These are phyloP conservation scores for Sporothrix inflata DNA, from an alignment of 2,329 filamentous ascomycete genomes.

Conservation along the genomic window DNA sequence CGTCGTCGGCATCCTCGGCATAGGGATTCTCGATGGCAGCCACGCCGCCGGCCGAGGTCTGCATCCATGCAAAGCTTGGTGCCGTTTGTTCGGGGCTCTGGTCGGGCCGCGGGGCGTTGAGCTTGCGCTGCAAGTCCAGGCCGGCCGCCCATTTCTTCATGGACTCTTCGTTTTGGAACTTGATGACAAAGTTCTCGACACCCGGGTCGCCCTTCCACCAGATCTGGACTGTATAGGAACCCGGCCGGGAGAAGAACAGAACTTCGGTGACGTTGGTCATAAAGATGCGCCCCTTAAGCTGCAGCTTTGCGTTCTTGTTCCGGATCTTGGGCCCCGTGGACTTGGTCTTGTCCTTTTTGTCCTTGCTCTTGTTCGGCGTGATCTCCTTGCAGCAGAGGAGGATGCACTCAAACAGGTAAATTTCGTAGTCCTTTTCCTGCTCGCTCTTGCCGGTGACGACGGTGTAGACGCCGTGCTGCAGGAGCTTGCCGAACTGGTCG, in stretches of 20 bases:
- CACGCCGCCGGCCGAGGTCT: constrained; percentile 56
- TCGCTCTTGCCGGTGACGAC: constrained; percentile 90
- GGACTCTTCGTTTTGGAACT: constrained; percentile 85
- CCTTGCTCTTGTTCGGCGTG: constrained; percentile 79
- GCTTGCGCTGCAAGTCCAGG: constrained; percentile 75
- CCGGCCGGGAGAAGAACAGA: constrained; percentile 79
- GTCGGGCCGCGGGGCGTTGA: constrained; percentile 55
- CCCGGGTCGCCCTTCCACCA: constrained; percentile 98
- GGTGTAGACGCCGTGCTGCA: constrained; percentile 87
- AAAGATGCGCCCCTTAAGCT: constrained; percentile 96
- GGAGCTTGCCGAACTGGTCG: constrained; percentile 85
- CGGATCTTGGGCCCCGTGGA: constrained; percentile 59
- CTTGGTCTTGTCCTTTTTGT: constrained; percentile 70
- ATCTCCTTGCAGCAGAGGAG: constrained; percentile 96
- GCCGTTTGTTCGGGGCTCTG: constrained; percentile 55
- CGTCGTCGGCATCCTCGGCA: constrained; percentile 64
- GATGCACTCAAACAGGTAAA: constrained; percentile 95
- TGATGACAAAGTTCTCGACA: constrained; percentile 94
- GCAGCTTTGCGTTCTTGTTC: constrained; percentile 77
- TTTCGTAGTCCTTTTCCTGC: constrained; percentile 95
- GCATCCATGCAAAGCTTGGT: constrained; percentile 81
- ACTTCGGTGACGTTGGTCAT: constrained; percentile 99
- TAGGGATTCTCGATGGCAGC: constrained; percentile 80
- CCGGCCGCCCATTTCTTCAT: constrained; percentile 91
- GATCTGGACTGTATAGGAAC: constrained; percentile 93